Evolutionary conservation across 257 asterid genomes (phyloP).

Genomic region (Linderniella brevidens): DNA sequence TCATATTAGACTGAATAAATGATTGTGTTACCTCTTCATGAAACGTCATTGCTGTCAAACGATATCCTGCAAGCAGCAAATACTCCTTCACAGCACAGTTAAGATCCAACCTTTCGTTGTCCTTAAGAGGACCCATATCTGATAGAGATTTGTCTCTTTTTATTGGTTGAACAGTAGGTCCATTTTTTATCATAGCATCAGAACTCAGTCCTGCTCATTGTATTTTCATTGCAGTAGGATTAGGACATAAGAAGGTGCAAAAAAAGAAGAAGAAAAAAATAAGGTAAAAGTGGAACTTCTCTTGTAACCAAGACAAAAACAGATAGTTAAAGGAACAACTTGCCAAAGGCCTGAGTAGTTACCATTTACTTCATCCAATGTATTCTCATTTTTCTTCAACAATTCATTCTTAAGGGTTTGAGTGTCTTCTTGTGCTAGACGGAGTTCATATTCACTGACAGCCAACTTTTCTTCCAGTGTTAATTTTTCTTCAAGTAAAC

Average conservation of each 20-base stretch:
- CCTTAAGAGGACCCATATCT: constrained; percentile 87
- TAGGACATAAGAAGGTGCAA: no score
- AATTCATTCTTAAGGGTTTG: constrained; percentile 55
- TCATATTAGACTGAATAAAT: constrained; percentile 10
- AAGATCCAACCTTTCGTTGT: constrained; percentile 65
- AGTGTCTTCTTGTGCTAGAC: constrained; percentile 88
- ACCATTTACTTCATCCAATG: constrained; percentile 36
- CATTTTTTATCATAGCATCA: constrained; percentile 23
- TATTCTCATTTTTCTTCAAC: constrained; percentile 39
- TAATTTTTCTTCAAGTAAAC: constrained; percentile 75
- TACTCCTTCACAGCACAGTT: constrained; percentile 97
- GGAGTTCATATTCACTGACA: constrained; percentile 80
- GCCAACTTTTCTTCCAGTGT: constrained; percentile 82
- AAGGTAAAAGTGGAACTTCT: no score
- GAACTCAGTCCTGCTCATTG: constrained; percentile 29
- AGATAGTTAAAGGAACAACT: no score
- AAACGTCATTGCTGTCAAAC: constrained; percentile 97
- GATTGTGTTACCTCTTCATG: constrained; percentile 68
- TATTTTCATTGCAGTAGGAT: neutral
- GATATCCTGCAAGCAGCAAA: constrained; percentile 80
- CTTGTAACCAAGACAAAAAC: no score
- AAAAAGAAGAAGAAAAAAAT: no score
- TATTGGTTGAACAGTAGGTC: constrained; percentile 24
- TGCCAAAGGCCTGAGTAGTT: constrained; percentile 9
- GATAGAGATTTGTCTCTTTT: constrained; percentile 37